These are phyloP conservation scores for Wickerhamiella alocasiicola DNA, from an alignment of 805 yeast species.

Conservation along the genomic window DNA sequence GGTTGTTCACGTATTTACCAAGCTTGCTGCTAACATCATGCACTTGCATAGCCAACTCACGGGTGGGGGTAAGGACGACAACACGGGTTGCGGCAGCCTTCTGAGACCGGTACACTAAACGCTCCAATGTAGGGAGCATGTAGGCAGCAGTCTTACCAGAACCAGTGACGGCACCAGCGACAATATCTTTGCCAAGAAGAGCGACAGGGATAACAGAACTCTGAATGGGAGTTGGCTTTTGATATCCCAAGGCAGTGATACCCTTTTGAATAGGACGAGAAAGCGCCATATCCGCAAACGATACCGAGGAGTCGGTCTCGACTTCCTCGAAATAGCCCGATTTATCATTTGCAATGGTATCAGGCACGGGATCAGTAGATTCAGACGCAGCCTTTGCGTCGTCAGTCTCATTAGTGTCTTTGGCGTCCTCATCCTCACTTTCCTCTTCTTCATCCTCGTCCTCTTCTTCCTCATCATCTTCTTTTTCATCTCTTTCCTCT, in stretches of 20 bases:
- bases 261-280: constrained; percentile 89
- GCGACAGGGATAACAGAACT: constrained; percentile 89
- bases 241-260: constrained; percentile 63
- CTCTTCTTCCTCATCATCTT: constrained; percentile 27
- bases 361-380: constrained; percentile 23
- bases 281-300: constrained; percentile 64
- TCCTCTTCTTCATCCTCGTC: constrained; percentile 38
- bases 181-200: constrained; percentile 84
- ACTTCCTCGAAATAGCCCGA: constrained; percentile 28
- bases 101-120: constrained; percentile 78
- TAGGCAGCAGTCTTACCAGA: constrained; percentile 99
- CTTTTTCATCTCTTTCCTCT: constrained; percentile 29
- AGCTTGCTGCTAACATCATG: constrained; percentile 83
- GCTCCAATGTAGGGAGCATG: constrained; percentile 88
- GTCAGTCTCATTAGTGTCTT: constrained; percentile 24
- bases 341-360: constrained; percentile 27
- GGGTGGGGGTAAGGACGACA: constrained; percentile 83
- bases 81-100: constrained; percentile 83
- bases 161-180: constrained; percentile 99
- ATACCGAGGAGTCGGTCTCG: constrained; percentile 34
- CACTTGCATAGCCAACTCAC: constrained; percentile 96
- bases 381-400: constrained; percentile 17
- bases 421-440: neutral
- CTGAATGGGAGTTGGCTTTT: constrained; percentile 90
- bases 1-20: constrained; percentile 58